Percentiles rank a stretch among this genome's conserved stretches.
These are phyloP conservation scores for Daldinia sp. DNA, from an alignment of 2,329 filamentous ascomycete genomes.

Conservation along the genomic window DNA sequence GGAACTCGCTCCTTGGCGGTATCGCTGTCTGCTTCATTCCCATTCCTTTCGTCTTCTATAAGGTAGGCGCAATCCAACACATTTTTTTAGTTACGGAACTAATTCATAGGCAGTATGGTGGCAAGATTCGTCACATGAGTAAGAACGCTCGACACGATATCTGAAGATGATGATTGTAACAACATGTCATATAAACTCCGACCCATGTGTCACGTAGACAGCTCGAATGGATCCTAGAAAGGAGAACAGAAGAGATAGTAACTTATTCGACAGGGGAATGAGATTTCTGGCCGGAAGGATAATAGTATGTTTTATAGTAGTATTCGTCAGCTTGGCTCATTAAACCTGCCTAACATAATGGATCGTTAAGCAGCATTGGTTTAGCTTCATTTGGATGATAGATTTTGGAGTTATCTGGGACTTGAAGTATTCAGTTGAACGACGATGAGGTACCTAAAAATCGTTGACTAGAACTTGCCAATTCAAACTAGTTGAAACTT, in stretches of 20 bases:
- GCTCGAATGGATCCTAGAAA: background rate
- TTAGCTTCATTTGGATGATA: too few species aligned
- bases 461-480: too few species aligned
- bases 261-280: background rate
- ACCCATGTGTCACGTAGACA: background rate
- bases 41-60: conserved; percentile 42
- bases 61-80: conserved; percentile 14
- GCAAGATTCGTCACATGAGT: conserved; percentile 3
- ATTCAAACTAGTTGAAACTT: too few species aligned
- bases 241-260: background rate
- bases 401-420: too few species aligned
- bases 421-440: too few species aligned
- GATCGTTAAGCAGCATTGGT: too few species aligned
- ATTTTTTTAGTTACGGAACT: background rate
- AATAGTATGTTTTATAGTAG: too few species aligned
- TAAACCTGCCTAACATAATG: too few species aligned
- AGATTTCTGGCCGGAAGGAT: too few species aligned
- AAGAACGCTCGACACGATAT: conserved; percentile 6
- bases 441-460: too few species aligned
- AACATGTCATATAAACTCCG: background rate
- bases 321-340: too few species aligned
- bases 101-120: background rate
- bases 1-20: conserved; percentile 42
- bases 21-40: conserved; percentile 42
- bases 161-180: background rate